These are phyloP conservation scores for Penicillium sp. DNA, from an alignment of 2,329 filamentous ascomycete species.

Conservation along the genomic window DNA sequence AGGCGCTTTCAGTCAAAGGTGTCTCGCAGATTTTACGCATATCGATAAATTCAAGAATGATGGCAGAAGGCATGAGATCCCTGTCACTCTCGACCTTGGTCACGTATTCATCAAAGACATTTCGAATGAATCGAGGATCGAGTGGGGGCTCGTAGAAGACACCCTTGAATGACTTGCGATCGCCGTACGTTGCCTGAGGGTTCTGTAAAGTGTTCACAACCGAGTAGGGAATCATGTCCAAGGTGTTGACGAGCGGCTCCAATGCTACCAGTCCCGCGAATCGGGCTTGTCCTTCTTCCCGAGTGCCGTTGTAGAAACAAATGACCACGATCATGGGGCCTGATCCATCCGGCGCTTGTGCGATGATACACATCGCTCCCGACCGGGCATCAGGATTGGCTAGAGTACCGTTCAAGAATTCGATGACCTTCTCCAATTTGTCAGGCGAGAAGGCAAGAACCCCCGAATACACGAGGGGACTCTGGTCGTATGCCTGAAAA, in stretches of 20 bases:
- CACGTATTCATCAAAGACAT: constrained; percentile 28
- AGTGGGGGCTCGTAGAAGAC: constrained; percentile 43
- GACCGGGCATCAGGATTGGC: constrained; percentile 55
- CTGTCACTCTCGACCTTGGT: constrained; percentile 22
- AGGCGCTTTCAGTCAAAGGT: constrained; percentile 36
- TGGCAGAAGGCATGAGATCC: constrained; percentile 24
- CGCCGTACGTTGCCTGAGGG: constrained; percentile 34
- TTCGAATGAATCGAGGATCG: constrained; percentile 27
- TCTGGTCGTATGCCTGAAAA: constrained; percentile 31
- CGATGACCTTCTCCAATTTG: constrained; percentile 21
- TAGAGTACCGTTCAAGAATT: constrained; percentile 40
- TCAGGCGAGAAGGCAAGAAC: constrained; percentile 23
- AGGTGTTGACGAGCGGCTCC: constrained; percentile 32
- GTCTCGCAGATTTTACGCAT: constrained; percentile 37
- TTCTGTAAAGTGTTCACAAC: constrained; percentile 38
- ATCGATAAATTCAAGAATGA: constrained; percentile 42
- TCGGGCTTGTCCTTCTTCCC: constrained; percentile 30
- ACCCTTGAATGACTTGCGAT: constrained; percentile 40
- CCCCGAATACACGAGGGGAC: constrained; percentile 30
- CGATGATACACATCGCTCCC: constrained; percentile 24
- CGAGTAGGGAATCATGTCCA: constrained; percentile 39
- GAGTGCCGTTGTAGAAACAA: constrained; percentile 35
- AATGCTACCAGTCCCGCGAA: constrained; percentile 37
- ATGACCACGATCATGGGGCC: constrained; percentile 28
- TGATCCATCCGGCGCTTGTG: constrained; percentile 26